These are phyloP conservation scores for Ganoderma lucidum DNA, from an alignment of 1,284 basidiomycete genomes.

Conservation along the genomic window DNA sequence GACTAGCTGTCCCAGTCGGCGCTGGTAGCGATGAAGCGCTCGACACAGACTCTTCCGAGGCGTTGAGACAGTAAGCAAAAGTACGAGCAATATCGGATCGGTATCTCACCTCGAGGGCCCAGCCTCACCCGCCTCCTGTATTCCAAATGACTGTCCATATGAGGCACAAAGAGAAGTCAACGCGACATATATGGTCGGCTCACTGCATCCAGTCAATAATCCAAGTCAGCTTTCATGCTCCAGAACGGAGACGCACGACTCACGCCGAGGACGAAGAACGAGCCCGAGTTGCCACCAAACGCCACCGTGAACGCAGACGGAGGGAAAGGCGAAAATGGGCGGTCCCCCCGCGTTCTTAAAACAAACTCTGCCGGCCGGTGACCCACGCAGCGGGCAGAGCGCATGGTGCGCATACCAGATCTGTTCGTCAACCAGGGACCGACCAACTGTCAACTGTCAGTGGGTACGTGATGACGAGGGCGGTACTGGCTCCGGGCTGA, in stretches of 20 bases:
- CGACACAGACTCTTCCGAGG: not conserved
- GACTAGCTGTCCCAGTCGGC: not conserved
- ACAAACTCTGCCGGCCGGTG: conserved; percentile 3
- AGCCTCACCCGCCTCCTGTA: conserved; percentile 5
- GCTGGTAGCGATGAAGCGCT: not conserved
- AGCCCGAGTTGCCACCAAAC: conserved; percentile 8
- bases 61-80: not conserved
- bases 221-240: not conserved
- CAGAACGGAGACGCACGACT: not conserved
- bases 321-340: conserved; percentile 2
- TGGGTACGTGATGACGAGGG: conserved; percentile 8
- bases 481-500: conserved; percentile 15
- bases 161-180: not conserved
- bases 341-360: not conserved
- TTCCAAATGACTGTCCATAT: conserved; percentile 8
- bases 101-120: conserved; percentile 15
- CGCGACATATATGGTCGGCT: conserved; percentile 1
- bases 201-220: not conserved
- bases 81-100: too few species aligned
- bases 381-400: conserved; percentile 14
- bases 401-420: conserved; percentile 12
- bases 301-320: conserved; percentile 8
- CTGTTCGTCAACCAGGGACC: conserved; percentile 19
- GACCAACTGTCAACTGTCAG: conserved; percentile 18
- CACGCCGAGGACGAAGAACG: conserved; percentile 8